Evolutionary conservation across 306 rosid genomes (phyloP), one percentile per base, ranked within the genome.

Genomic region (Clitoria ternatea): DNA sequence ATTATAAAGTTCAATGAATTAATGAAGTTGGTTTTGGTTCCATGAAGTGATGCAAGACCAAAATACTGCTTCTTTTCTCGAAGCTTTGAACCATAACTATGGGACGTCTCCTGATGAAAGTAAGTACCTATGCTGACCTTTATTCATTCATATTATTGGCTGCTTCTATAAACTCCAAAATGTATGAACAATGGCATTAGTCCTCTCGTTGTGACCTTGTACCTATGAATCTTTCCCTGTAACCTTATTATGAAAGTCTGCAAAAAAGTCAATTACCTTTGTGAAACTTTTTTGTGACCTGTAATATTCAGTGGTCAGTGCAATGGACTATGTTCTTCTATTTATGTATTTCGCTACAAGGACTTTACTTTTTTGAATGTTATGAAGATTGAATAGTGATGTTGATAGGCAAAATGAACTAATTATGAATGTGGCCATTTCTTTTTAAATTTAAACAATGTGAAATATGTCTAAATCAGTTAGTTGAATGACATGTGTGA

Each of bases 31-130:
- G 13, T 77, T 62, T 56, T 37, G 69, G 69, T 82, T 69, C 26
- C 44, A 70, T 29, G 69, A 79, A 93, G 94, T 90, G 86, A 90
- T 73, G 62, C 93, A 76, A 71, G 88, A 82, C 29, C 97, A 84
- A 49, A 82, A 77, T 18, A 71, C 84, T 15, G 50, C 80, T 65
- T 73, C 89, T 24, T 88, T 88, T 76, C 40, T 88, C 1, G 89
- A 90, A 77, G 74, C 91, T 53, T 83, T 90, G 84, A 78, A 61
- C 50, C 81, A 77, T 24, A 86, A 62, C 64, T 88, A 93, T 52
- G 86, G 92, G 54, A 87, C 82, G 60, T 59, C 84, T 37, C 83
- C 81, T 49, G 69, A 67, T 29, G 84, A 79, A 62, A 80, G 98
- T 90, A 77, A 79, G 92, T 43, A 18, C 70, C 67, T 64, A n/a